Evolutionary conservation across 78 protist genomes (phyloP), one percentile per base, ranked within the genome.

Genomic region (Salpingoeca rosetta): DNA sequence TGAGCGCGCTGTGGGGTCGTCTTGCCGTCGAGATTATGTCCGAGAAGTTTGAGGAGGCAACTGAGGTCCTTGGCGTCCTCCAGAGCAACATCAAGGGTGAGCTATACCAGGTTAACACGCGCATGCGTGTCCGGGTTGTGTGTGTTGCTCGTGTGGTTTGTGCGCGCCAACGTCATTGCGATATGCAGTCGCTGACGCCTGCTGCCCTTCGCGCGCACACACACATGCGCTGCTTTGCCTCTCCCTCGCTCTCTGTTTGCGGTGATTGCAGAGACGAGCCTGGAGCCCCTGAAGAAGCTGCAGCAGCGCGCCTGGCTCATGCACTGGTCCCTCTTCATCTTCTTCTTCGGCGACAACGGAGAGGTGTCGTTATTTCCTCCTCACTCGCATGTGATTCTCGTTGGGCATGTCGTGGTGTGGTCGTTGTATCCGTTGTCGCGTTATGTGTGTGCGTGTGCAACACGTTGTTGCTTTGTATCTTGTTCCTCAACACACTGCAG

Each of bases 301-400:
- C 87, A 91, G 40, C 96, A 93, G 87, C 92, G 98, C 83, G 87
- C 96, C 51, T 95, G 98, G 98, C 87, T 95, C 76, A 51, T 95
- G 44, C 95, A 93, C 86, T 91, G 96, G 94, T 39, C 91, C 24
- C 90, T 95, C 72, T 95, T 94, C 82, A 93, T 93, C 31, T 92
- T 85, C 90, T 95, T 95, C 91, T 89, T 92, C 78, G 87, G 84
- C 88, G 83, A 87, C n/a, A n/a, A n/a, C n/a, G n/a, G n/a, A n/a
- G n/a, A n/a, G n/a, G n/a, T n/a, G n/a, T n/a, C n/a, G 56, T 91
- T 91, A 39, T 73, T 73, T 73, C 31, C 31, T 73, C 76, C 31
- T 73, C 31, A 73, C n/a, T n/a, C n/a, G n/a, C n/a, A n/a, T n/a
- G n/a, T n/a, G n/a, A n/a, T n/a, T n/a, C n/a, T n/a, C n/a, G n/a